Conservation (phyloP, 129 eudicot species). For the Rutidosis leptorrhynchoides region DNA sequence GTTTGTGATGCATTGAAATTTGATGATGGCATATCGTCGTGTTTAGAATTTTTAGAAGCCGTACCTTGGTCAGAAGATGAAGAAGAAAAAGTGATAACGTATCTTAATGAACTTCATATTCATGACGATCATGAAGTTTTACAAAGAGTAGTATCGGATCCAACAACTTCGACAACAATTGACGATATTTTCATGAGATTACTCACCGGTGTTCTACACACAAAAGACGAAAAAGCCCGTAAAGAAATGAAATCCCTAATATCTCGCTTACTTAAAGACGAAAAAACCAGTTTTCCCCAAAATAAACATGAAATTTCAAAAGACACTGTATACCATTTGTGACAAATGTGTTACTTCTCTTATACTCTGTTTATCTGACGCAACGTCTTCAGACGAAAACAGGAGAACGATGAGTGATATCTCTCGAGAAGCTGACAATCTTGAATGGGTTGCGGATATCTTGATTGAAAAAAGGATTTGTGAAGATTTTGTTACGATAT, state of each 20-base stretch:
- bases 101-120: slow-evolving; percentile 62
- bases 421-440: slow-evolving; percentile 87
- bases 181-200: slow-evolving; percentile 56
- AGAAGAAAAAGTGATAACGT: slow-evolving; percentile 66
- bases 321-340: slow-evolving; percentile 65
- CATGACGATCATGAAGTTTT: slow-evolving; percentile 42
- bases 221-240: slow-evolving; percentile 86
- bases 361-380: slow-evolving; percentile 64
- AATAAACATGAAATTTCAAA: slow-evolving; percentile 52
- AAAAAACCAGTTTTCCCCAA: slow-evolving; percentile 18
- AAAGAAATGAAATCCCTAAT: slow-evolving; percentile 73
- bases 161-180: slow-evolving; percentile 59
- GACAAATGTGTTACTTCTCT: slow-evolving; percentile 81
- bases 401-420: slow-evolving; percentile 67
- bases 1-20: slow-evolving; percentile 68
- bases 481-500: slow-evolving; percentile 72
- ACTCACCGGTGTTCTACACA: slow-evolving; percentile 57
- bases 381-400: slow-evolving; percentile 64
- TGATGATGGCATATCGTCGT: slow-evolving; percentile 69
- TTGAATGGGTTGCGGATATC: slow-evolving; percentile 85
- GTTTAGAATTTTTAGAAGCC: slow-evolving; percentile 80
- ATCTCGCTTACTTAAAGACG: slow-evolving; percentile 64
- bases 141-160: slow-evolving; percentile 63
- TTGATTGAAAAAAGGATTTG: slow-evolving; percentile 56
- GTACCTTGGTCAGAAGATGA: slow-evolving; percentile 93